Evolutionary conservation across 192 early-diverging fungal species (phyloP).

Genomic region (Spinellus fusiger): DNA sequence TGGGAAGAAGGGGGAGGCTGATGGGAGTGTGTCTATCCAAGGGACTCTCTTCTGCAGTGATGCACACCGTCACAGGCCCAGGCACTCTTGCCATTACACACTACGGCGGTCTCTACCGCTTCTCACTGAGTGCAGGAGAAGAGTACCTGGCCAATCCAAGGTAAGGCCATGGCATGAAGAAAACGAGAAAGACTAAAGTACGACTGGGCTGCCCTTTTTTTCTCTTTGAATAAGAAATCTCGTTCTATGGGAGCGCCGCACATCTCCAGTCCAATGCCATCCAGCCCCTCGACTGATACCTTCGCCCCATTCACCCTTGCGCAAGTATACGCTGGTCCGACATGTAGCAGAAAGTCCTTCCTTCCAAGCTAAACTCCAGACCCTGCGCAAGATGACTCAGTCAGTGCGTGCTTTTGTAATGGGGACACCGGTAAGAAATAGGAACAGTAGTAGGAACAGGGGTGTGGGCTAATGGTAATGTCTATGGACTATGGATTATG

Average conservation of each 20-base stretch:
- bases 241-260: constrained; percentile 50
- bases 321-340: constrained; percentile 38
- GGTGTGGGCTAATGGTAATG: neutral
- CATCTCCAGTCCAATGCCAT: constrained; percentile 38
- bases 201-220: neutral
- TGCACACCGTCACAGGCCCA: constrained; percentile 57
- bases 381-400: constrained; percentile 11
- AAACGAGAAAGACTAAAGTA: neutral
- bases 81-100: constrained; percentile 63
- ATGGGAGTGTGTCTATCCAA: constrained; percentile 7
- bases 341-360: constrained; percentile 36
- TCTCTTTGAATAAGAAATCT: constrained; percentile 28
- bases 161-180: constrained; percentile 20
- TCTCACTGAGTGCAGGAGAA: constrained; percentile 61
- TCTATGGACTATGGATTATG: neutral
- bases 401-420: constrained; percentile 27
- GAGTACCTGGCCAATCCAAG: constrained; percentile 68
- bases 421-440: constrained; percentile 33
- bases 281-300: constrained; percentile 29
- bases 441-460: neutral
- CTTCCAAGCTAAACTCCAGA: constrained; percentile 31
- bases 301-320: constrained; percentile 31
- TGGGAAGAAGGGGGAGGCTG: neutral
- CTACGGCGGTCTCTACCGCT: constrained; percentile 60
- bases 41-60: constrained; percentile 51